These are phyloP conservation scores for Rubia occidens DNA, from an alignment of 305 asterid species.

Conservation along the genomic window DNA sequence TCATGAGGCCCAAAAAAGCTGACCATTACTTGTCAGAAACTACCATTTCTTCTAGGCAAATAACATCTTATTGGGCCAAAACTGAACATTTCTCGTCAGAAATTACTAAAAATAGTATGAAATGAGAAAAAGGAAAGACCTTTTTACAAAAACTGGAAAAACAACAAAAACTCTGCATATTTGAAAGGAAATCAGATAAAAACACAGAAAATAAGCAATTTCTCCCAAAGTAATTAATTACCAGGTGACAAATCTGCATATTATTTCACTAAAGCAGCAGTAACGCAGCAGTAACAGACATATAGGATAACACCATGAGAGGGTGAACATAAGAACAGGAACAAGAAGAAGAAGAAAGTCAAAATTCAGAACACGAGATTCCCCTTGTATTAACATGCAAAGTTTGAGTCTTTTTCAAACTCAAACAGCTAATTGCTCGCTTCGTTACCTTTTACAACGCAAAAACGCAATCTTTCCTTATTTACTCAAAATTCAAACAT, in stretches of 20 bases:
- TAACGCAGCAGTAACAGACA: no score
- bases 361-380: neutral
- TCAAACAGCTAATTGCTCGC: slow-evolving; percentile 13
- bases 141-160: slow-evolving; percentile 15
- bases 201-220: slow-evolving; percentile 12
- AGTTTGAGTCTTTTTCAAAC: slow-evolving; percentile 15
- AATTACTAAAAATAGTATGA: neutral
- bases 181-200: slow-evolving; percentile 3
- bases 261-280: no score
- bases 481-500: slow-evolving; percentile 18
- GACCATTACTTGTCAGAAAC: neutral
- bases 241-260: slow-evolving; percentile 17
- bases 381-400: neutral
- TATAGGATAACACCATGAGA: neutral
- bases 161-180: no score
- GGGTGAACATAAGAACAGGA: neutral
- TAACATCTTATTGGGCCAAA: neutral
- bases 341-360: neutral
- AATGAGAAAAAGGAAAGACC: neutral
- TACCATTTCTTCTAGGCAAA: neutral
- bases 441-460: slow-evolving; percentile 7
- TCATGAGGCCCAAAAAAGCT: neutral
- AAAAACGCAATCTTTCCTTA: slow-evolving; percentile 4
- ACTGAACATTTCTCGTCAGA: neutral
- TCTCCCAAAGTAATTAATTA: slow-evolving; percentile 14